These are phyloP conservation scores for Lecanicillium sp. DNA, from an alignment of 2,329 filamentous ascomycete species.

Conservation along the genomic window DNA sequence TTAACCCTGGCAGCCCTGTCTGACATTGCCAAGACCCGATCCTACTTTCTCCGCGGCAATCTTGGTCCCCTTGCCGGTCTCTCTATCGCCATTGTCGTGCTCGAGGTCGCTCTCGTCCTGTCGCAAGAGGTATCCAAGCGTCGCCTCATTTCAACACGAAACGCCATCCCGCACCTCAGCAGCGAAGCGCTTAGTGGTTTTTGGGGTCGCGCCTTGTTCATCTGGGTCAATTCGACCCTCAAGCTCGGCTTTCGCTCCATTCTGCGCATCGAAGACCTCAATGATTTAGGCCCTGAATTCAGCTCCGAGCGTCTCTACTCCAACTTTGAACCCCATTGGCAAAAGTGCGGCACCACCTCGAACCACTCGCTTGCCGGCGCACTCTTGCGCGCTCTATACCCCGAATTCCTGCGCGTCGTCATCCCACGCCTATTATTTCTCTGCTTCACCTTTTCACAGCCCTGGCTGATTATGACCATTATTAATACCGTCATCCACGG, in stretches of 20 bases:
- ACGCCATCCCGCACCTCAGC: constrained; percentile 11
- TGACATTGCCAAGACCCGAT: constrained; percentile 28
- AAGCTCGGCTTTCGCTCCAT: constrained; percentile 9
- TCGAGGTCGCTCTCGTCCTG: constrained; percentile 25
- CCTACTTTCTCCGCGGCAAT: constrained; percentile 27
- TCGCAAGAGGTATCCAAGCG: constrained; percentile 29
- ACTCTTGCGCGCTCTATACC: constrained; percentile 5
- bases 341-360: constrained; percentile 2
- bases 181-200: constrained; percentile 21
- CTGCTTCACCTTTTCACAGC: constrained; percentile 11
- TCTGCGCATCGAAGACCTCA: constrained; percentile 8
- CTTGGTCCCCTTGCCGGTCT: constrained; percentile 22
- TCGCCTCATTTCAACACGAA: background rate
- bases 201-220: constrained; percentile 14
- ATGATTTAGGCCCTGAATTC: constrained; percentile 12
- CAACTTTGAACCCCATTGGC: constrained; percentile 7
- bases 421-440: constrained; percentile 7
- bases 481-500: constrained; percentile 4
- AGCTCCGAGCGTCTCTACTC: constrained; percentile 2
- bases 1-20: constrained; percentile 28
- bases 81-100: constrained; percentile 21
- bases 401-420: constrained; percentile 5
- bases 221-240: constrained; percentile 13
- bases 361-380: constrained; percentile 6
- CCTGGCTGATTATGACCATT: constrained; percentile 5